Conservation (phyloP, 768 basidiomycete species). For the Nidularia pulvinata region DNA sequence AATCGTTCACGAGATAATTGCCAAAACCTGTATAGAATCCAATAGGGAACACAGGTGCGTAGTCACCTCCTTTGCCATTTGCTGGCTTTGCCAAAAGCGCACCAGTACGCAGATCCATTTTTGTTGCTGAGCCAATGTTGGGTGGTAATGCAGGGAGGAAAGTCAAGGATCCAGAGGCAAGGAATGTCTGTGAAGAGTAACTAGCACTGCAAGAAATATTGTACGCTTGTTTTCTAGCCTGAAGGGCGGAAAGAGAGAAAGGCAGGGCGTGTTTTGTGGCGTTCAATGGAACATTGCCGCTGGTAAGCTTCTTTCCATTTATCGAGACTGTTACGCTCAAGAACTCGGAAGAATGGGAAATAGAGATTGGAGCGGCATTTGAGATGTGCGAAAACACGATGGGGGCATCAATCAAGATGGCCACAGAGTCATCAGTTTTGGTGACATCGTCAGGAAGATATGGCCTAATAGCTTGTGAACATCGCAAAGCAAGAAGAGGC, state of each 20-base stretch:
- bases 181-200: slow-evolving; percentile 38
- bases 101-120: slow-evolving; percentile 62
- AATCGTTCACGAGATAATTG: slow-evolving; percentile 49
- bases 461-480: slow-evolving; percentile 57
- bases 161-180: slow-evolving; percentile 39
- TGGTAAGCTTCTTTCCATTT: slow-evolving; percentile 39
- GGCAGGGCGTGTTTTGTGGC: slow-evolving; percentile 45
- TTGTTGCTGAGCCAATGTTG: slow-evolving; percentile 55
- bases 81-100: slow-evolving; percentile 51
- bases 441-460: slow-evolving; percentile 54
- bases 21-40: slow-evolving; percentile 75
- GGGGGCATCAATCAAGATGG: slow-evolving; percentile 52
- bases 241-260: slow-evolving; percentile 46
- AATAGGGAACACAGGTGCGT: slow-evolving; percentile 63
- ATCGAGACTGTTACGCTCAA: slow-evolving; percentile 44
- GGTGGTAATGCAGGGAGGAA: slow-evolving; percentile 47
- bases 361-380: slow-evolving; percentile 40
- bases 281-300: slow-evolving; percentile 49
- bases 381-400: slow-evolving; percentile 46
- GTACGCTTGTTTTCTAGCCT: slow-evolving; percentile 38
- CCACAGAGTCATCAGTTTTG: slow-evolving; percentile 27
- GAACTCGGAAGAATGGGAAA: slow-evolving; percentile 16
- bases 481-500: slow-evolving; percentile 57
- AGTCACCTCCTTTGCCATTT: slow-evolving; percentile 45
- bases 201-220: slow-evolving; percentile 35